Evolutionary conservation across 805 yeast genomes (phyloP).

Genomic region (Metschnikowia sp.): DNA sequence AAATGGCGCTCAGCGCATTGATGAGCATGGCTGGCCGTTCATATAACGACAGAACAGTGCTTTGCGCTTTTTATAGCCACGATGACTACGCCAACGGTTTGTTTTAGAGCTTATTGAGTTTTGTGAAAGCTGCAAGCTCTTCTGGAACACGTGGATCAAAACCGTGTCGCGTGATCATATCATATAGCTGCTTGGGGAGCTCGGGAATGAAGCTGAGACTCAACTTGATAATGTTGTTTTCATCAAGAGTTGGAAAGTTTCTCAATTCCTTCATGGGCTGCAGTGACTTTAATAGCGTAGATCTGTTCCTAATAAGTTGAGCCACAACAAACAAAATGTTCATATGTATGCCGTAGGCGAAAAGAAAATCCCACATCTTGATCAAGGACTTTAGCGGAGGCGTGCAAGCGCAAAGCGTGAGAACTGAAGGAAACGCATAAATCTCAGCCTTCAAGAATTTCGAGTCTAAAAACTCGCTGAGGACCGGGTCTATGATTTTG

Average conservation of each 20-base stretch:
- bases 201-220: slow-evolving; percentile 77
- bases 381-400: slow-evolving; percentile 77
- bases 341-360: slow-evolving; percentile 89
- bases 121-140: slow-evolving; percentile 24
- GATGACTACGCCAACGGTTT: slow-evolving; percentile 50
- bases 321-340: slow-evolving; percentile 82
- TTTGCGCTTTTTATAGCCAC: slow-evolving; percentile 62
- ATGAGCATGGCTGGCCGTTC: slow-evolving; percentile 60
- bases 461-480: slow-evolving; percentile 55
- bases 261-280: slow-evolving; percentile 77
- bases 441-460: slow-evolving; percentile 77
- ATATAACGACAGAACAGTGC: slow-evolving; percentile 65
- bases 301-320: slow-evolving; percentile 68
- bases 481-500: slow-evolving; percentile 67
- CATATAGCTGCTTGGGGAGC: slow-evolving; percentile 65
- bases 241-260: slow-evolving; percentile 67
- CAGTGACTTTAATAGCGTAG: slow-evolving; percentile 51
- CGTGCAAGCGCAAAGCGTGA: slow-evolving; percentile 85
- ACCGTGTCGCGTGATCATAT: slow-evolving; percentile 59
- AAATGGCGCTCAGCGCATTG: slow-evolving; percentile 53
- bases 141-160: slow-evolving; percentile 46
- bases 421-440: slow-evolving; percentile 79
- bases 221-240: slow-evolving; percentile 70
- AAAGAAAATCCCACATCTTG: slow-evolving; percentile 83
- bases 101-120: slow-evolving; percentile 16